Evolutionary conservation across 2,329 filamentous ascomycete genomes (phyloP).

Genomic region (Hymenoscyphus occultus): DNA sequence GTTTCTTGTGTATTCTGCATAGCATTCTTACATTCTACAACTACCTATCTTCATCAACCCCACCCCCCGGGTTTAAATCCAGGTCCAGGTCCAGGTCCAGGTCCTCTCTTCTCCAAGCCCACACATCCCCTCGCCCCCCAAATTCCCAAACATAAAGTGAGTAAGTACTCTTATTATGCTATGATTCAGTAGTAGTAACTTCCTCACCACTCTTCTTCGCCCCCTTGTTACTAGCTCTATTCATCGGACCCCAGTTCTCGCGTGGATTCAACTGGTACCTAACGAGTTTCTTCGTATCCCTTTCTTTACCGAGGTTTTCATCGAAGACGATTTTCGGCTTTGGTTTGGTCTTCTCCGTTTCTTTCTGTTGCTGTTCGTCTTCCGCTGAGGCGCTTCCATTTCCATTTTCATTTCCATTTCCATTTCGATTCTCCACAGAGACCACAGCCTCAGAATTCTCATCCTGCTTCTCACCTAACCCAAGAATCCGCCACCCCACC

Average conservation of each 20-base stretch:
- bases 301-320: conserved; percentile 70
- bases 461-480: conserved; percentile 28
- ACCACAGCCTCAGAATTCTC: too few relatives aligned
- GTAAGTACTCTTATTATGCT: background rate
- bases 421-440: background rate
- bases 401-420: conserved; percentile 12
- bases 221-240: conserved; percentile 30
- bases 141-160: too few relatives aligned
- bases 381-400: conserved; percentile 17
- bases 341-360: conserved; percentile 16
- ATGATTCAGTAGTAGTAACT: background rate
- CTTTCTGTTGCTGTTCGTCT: conserved; percentile 14
- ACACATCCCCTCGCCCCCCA: too few relatives aligned
- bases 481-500: conserved; percentile 69
- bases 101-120: too few relatives aligned
- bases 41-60: too few relatives aligned
- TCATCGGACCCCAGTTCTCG: conserved; percentile 83
- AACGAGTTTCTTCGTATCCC: conserved; percentile 65
- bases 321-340: conserved; percentile 65
- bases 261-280: conserved; percentile 88
- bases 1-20: too few relatives aligned
- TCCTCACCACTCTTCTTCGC: background rate
- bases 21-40: too few relatives aligned
- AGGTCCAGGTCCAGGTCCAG: too few relatives aligned
- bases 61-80: too few relatives aligned